Conservation (phyloP, 345 rosid species). For the Luvunga scandens region DNA sequence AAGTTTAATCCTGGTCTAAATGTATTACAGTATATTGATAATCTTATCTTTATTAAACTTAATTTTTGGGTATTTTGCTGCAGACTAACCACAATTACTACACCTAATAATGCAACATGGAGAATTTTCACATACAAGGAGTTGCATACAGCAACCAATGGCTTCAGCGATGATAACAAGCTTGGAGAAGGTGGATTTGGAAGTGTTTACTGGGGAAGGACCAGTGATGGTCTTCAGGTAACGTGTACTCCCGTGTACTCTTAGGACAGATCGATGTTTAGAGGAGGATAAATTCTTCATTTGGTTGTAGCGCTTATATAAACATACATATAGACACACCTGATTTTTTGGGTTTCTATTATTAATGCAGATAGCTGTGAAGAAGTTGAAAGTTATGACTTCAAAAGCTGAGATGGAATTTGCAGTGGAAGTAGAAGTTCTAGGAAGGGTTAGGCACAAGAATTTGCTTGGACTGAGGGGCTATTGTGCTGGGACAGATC, state of each 20-base stretch:
- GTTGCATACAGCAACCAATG: constrained; percentile 57
- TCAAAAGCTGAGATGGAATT: constrained; percentile 80
- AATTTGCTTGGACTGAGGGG: constrained; percentile 67
- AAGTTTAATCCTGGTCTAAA: background rate
- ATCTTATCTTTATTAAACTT: background rate
- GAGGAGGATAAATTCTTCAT: background rate
- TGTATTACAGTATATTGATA: background rate
- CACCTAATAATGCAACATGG: constrained; percentile 43
- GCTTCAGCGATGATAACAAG: constrained; percentile 66
- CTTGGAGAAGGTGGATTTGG: constrained; percentile 66
- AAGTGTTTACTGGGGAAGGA: constrained; percentile 80
- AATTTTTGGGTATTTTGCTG: background rate
- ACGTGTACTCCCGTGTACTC: background rate
- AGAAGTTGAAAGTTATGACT: constrained; percentile 65
- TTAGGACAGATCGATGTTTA: background rate
- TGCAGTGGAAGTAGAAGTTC: constrained; percentile 72
- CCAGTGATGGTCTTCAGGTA: constrained; percentile 64
- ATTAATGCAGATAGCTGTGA: constrained; percentile 49
- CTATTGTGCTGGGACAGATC: constrained; percentile 61
- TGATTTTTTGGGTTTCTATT: too few species aligned
- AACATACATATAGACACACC: rapidly evolving
- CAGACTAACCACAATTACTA: constrained; percentile 19
- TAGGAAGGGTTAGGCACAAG: constrained; percentile 69
- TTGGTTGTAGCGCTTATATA: background rate
- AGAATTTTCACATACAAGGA: constrained; percentile 73